These are phyloP conservation scores for Delonix regia DNA, from an alignment of 306 rosid species.

Conservation along the genomic window DNA sequence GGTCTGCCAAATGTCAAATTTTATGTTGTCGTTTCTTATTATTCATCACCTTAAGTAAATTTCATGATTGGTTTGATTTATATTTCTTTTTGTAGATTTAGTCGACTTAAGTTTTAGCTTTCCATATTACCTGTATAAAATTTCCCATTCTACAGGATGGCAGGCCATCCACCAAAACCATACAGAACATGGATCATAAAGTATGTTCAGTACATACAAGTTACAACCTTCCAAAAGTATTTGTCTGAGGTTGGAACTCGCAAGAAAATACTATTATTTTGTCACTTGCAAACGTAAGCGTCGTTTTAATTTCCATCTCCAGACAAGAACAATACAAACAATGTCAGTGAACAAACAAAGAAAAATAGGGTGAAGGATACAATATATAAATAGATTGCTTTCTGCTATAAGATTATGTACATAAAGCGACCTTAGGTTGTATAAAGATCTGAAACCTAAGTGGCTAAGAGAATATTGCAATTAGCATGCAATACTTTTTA, in stretches of 20 bases:
- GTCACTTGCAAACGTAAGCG: background rate
- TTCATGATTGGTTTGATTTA: too few species aligned
- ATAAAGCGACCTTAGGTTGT: background rate
- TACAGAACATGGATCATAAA: slow-evolving; percentile 11
- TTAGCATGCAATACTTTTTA: background rate
- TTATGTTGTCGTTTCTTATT: too few species aligned
- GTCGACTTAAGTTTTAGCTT: too few species aligned
- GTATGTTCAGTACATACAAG: background rate
- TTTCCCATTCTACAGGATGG: slow-evolving; percentile 2
- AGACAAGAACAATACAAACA: background rate
- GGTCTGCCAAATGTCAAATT: slow-evolving; percentile 37
- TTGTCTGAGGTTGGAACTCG: background rate
- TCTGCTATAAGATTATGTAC: background rate
- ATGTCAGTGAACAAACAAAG: background rate
- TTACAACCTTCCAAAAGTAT: background rate
- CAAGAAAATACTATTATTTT: background rate
- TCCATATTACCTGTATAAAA: background rate
- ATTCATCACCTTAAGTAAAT: too few species aligned
- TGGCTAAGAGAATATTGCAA: background rate
- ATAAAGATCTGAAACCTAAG: background rate
- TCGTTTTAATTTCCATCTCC: background rate
- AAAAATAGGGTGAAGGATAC: background rate
- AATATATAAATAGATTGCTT: background rate
- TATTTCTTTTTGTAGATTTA: too few species aligned
- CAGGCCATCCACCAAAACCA: slow-evolving; percentile 52